Base-by-base conservation (phyloP, 108 stramenopile species). In the Cyclotella baltica region DNA sequence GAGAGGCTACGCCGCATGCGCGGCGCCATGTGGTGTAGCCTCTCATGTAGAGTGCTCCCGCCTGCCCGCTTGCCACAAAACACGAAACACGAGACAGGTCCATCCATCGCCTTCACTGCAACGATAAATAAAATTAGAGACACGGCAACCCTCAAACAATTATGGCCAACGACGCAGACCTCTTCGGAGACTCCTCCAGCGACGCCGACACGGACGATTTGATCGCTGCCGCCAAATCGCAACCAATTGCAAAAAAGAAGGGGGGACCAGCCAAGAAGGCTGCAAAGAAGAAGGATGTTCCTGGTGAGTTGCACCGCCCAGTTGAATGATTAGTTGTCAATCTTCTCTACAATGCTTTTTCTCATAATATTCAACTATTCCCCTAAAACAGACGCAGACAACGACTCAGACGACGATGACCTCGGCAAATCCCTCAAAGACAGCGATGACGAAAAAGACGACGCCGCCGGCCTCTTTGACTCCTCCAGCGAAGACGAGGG, bases 141-240 rank as follows among this genome's bases (percentile, higher is more conserved):
- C 20, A 27, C 2, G 22, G 2, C 1, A 56, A 56, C 47, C n/a
- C n/a, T n/a, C n/a, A n/a, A n/a, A 6, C 2, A 48, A 82, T 29
- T 76, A 92, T 92, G 89, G 86, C 90, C 9, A 85, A 85, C 80
- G 89, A 90, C 3, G 83, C 88, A 58, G 91, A 94, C 76, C 72
- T 92, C 18, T 94, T 95, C 72, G 90, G 85, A 23, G 88, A 88
- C 61, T 88, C 88, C 35, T 89, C 89, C 58, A 65, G 72, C 62
- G 90, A 86, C 48, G 88, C 68, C 62, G 91, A 94, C 37, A 94
- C 93, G n/a, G 91, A 90, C 78, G 90, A 90, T 65, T 77, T 94
- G 61, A 87, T 94, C 62, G 89, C 89, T 43, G 78, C 86, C 25
- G 67, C 86, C 62, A 85, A 81, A 68, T 73, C 88, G 10, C 75